These are phyloP conservation scores for Capsella rubella DNA, from an alignment of 441 rosid species.

Conservation along the genomic window DNA sequence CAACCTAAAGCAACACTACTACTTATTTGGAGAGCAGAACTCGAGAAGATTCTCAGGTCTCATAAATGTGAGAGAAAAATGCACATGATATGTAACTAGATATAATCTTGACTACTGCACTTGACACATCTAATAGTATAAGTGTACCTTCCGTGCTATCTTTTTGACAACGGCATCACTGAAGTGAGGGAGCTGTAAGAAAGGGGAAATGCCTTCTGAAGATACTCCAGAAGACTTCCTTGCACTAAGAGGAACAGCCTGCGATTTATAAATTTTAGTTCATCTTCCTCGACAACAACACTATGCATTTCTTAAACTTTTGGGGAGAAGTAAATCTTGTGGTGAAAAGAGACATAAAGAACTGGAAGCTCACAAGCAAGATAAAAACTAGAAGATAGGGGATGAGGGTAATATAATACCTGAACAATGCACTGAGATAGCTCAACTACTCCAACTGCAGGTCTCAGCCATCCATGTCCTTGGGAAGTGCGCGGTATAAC, in stretches of 20 bases:
- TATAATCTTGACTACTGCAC: conserved; percentile 14
- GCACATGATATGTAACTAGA: conserved; percentile 21
- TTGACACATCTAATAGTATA: conserved; percentile 25
- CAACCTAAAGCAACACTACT: conserved; percentile 12
- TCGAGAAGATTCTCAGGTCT: conserved; percentile 2
- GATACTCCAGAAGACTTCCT: conserved; percentile 90
- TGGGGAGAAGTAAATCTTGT: conserved; percentile 8
- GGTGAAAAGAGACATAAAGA: conserved; percentile 1
- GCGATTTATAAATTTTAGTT: conserved; percentile 39
- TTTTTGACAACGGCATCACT: conserved; percentile 77
- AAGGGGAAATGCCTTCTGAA: conserved; percentile 87
- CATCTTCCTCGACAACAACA: conserved; percentile 27
- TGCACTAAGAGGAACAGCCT: conserved; percentile 98
- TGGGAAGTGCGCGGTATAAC: conserved; percentile 84
- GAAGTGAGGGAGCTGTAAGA: conserved; percentile 94
- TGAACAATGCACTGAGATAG: conserved; percentile 96
- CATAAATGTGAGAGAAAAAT: neutral
- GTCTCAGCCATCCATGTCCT: conserved; percentile 99
- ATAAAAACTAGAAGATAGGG: conserved; percentile 9
- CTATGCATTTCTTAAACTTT: conserved; percentile 15
- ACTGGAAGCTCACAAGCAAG: conserved; percentile 9
- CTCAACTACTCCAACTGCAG: conserved; percentile 92
- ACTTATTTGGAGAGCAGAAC: conserved; percentile 20
- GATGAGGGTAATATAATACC: conserved; percentile 52
- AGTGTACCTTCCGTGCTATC: conserved; percentile 86